Evolutionary conservation across 495 filamentous ascomycete species (phyloP).

Genomic region (Parathielavia appendiculata): DNA sequence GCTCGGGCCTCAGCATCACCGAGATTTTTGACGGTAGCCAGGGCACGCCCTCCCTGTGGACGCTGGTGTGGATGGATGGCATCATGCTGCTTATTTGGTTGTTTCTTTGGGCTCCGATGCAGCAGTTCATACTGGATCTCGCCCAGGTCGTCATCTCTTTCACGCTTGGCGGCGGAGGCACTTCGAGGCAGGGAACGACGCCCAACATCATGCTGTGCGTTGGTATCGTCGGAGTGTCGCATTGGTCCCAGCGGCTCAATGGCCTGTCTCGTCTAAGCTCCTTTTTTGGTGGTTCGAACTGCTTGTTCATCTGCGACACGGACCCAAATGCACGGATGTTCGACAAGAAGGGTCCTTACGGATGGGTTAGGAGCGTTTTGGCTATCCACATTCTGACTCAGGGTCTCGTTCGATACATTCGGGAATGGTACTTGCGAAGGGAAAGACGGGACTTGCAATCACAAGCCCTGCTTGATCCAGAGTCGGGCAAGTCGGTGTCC

Average conservation of each 20-base stretch:
- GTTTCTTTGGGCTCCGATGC: constrained; percentile 81
- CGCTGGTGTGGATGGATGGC: constrained; percentile 74
- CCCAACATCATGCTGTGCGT: constrained; percentile 73
- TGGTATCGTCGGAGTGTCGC: constrained; percentile 70
- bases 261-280: constrained; percentile 38
- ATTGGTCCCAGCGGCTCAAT: constrained; percentile 52
- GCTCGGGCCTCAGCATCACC: constrained; percentile 48
- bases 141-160: constrained; percentile 94
- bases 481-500: constrained; percentile 41
- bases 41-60: constrained; percentile 67
- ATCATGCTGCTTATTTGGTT: constrained; percentile 81
- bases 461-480: constrained; percentile 43
- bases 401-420: constrained; percentile 59
- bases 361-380: constrained; percentile 55
- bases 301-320: constrained; percentile 35
- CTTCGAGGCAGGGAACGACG: constrained; percentile 65
- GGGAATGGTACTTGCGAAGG: constrained; percentile 53
- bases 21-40: constrained; percentile 50
- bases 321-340: constrained; percentile 38
- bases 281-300: constrained; percentile 36
- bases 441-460: constrained; percentile 46
- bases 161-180: constrained; percentile 82
- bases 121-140: constrained; percentile 86
- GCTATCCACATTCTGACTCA: constrained; percentile 90
- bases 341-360: constrained; percentile 47